phyloP scores from a whole-genome alignment of 129 eudicot genomes.

The Pseudognaphalium luteoalbum region DNA sequence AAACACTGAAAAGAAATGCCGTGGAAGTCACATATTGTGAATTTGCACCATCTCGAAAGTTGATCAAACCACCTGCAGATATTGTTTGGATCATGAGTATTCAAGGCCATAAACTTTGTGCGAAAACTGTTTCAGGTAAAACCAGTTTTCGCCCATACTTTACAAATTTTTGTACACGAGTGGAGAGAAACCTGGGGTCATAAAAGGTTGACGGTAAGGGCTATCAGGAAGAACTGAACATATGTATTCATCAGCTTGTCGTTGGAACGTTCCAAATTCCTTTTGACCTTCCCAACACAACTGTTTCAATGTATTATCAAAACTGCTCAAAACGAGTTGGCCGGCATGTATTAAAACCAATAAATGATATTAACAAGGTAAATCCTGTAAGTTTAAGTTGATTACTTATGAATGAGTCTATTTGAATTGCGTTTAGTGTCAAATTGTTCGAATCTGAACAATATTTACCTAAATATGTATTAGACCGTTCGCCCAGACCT shows the following conservation, averaged over 20 bases:
- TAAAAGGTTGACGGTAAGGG: slow-evolving; percentile 54
- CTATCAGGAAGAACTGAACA: slow-evolving; percentile 69
- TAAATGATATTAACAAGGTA: background rate
- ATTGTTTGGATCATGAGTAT: background rate
- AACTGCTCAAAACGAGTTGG: background rate
- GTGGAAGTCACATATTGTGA: slow-evolving; percentile 74
- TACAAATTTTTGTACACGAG: background rate
- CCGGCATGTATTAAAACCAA: background rate
- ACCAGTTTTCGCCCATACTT: background rate
- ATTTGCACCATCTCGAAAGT: slow-evolving; percentile 88
- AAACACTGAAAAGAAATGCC: slow-evolving; percentile 61
- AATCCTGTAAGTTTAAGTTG: background rate
- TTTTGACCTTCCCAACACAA: slow-evolving; percentile 55
- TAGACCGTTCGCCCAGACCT: too few relatives aligned
- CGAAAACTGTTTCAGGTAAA: background rate
- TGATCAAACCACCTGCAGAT: slow-evolving; percentile 63
- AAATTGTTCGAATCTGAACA: background rate
- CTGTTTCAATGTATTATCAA: slow-evolving; percentile 39
- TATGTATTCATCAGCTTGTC: slow-evolving; percentile 61
- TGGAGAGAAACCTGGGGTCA: slow-evolving; percentile 57
- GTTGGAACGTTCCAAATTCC: slow-evolving; percentile 49
- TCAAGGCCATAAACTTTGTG: background rate
- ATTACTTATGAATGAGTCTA: background rate
- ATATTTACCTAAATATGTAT: too few relatives aligned
- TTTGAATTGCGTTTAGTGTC: background rate